Evolutionary conservation across 495 filamentous ascomycete genomes (phyloP), one percentile per base, ranked within the genome.

Genomic region (Haplographium delicatum): DNA sequence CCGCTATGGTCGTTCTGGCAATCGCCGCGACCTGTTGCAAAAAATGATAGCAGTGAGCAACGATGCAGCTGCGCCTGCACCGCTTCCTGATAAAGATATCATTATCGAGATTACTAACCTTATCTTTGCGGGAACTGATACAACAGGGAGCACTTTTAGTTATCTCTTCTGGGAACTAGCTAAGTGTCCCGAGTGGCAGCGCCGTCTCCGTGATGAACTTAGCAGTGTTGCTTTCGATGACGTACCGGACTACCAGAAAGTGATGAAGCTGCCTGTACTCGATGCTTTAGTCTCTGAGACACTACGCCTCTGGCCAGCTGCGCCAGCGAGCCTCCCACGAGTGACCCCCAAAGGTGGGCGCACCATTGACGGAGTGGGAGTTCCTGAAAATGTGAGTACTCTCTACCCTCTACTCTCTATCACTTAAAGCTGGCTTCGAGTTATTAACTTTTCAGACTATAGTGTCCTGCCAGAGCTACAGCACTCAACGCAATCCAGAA

Each of bases 81-180:
- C 60, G 1, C 50, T 63, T 0, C 3, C 60, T 15, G 58, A 61
- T 40, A 9, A 53, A 1, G 41, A 54, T 2, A 63, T 63, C 30
- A 28, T n/a, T 25, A 40, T 38, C 42, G 60, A 63, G 48, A 48
- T 63, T 7, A 48, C 50, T 20, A 63, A 63, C 34, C 39, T 58
- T 19, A 49, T 53, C 7, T 63, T 58, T 37, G 60, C 60, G 7
- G 60, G 49, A 10, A 38, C 40, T 15, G 60, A 63, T 37, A 61
- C 60, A 8, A 63, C 60, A 8, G 58, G 58, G 9, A 54, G 54
- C 42, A 52, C 54, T 5, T 38, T 56, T 15, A 50, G 53, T 2
- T 63, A 61, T 35, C 40, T 56, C 4, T 54, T 63, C 25, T 63
- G 53, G 38, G 44, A 49, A n/a, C 44, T 63, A 10, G 50, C 54